Evolutionary conservation across 495 filamentous ascomycete species (phyloP).

Genomic region (Neurospora sp.): DNA sequence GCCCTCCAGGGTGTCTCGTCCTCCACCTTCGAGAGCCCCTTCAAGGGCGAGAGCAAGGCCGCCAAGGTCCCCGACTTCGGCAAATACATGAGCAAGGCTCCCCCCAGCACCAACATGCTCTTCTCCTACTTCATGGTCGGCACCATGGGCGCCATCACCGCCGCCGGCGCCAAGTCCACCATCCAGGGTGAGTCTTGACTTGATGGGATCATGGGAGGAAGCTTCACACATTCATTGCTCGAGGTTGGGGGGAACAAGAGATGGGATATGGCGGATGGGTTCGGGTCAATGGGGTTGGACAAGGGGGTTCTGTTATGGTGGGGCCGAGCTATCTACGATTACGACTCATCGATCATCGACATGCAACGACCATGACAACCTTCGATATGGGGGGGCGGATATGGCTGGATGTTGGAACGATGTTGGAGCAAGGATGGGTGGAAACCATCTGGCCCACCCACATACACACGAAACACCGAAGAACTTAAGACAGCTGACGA

Average conservation of each 20-base stretch:
- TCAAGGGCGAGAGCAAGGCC: constrained; percentile 48
- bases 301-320: background rate
- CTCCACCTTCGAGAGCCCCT: constrained; percentile 41
- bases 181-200: constrained; percentile 68
- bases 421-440: background rate
- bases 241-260: background rate
- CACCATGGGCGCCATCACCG: constrained; percentile 79
- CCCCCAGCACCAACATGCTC: constrained; percentile 61
- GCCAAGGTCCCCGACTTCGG: constrained; percentile 78
- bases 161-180: constrained; percentile 90
- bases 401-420: background rate
- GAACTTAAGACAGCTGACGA: constrained; percentile 8
- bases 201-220: background rate
- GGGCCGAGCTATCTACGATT: background rate
- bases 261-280: background rate
- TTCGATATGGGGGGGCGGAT: background rate
- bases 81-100: constrained; percentile 67
- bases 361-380: background rate
- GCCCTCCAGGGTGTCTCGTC: constrained; percentile 24
- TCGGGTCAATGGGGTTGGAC: background rate
- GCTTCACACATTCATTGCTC: constrained; percentile 1
- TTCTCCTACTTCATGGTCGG: constrained; percentile 99
- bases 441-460: background rate
- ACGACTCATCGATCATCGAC: background rate
- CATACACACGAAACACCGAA: background rate